These are phyloP conservation scores for Arabis alpina DNA, from an alignment of 345 rosid species.

Conservation along the genomic window DNA sequence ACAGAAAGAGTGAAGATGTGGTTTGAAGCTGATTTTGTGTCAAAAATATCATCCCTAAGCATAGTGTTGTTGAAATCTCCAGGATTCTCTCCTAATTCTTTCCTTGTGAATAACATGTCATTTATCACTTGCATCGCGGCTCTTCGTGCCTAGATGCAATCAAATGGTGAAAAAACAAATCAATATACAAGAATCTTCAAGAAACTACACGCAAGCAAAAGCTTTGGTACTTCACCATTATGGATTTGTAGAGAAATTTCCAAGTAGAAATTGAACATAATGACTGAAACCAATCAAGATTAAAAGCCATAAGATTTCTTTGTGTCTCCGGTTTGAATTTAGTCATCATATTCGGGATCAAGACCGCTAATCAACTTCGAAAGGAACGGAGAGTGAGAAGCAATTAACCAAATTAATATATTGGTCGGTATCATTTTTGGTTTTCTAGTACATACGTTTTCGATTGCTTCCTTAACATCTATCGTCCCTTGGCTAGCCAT, in stretches of 20 bases:
- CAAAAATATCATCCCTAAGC: constrained; percentile 1
- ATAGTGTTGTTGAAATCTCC: constrained; percentile 11
- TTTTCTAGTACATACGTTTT: background rate
- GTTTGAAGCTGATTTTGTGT: constrained; percentile 5
- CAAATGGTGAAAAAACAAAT: too few relatives aligned
- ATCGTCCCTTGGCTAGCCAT: constrained; percentile 38
- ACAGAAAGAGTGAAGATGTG: constrained; percentile 9
- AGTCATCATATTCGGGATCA: constrained; percentile 27
- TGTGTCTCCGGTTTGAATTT: constrained; percentile 7
- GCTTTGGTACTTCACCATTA: constrained; percentile 7
- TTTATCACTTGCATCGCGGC: constrained; percentile 16
- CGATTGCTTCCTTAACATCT: background rate
- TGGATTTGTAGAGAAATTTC: constrained; percentile 18
- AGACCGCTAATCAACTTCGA: constrained; percentile 30
- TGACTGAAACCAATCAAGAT: constrained; percentile 23
- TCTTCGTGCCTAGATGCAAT: constrained; percentile 31
- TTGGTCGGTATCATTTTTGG: too few relatives aligned
- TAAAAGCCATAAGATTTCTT: constrained; percentile 2
- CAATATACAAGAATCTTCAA: background rate
- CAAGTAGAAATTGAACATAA: constrained; percentile 29
- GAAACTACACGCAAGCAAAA: background rate
- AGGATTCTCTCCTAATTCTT: constrained; percentile 2
- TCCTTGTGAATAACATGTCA: background rate
- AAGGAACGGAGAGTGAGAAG: background rate
- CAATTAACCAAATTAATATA: too few relatives aligned